Percentiles rank a stretch among this genome's conserved stretches.
Conservation (phyloP, 441 rosid genomes). For the Erodium texanum region DNA sequence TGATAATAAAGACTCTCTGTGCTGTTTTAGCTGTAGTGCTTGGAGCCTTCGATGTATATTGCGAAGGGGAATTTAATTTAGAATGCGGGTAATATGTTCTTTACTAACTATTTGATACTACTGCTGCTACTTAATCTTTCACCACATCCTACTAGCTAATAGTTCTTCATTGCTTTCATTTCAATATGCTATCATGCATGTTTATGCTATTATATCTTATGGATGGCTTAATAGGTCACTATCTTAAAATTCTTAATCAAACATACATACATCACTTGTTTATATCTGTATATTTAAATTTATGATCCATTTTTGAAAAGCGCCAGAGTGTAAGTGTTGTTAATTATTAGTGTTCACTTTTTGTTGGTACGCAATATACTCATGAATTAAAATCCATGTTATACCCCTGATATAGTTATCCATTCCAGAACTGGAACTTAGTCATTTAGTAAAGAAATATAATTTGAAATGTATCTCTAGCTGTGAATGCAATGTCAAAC, state of each 20-base stretch:
- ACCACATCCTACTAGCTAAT: background rate
- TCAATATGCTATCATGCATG: background rate
- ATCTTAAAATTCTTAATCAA: background rate
- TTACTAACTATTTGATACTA: background rate
- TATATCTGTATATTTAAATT: background rate
- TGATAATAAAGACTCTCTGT: constrained; percentile 79
- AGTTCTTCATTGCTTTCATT: constrained; percentile 2
- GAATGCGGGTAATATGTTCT: constrained; percentile 72
- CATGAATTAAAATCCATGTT: background rate
- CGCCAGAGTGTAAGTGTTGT: background rate
- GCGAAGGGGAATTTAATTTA: constrained; percentile 95
- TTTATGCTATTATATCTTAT: background rate
- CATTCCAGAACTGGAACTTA: background rate
- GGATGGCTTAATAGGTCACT: background rate
- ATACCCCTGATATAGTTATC: background rate
- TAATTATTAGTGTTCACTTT: background rate
- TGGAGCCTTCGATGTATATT: constrained; percentile 80
- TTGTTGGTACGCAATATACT: background rate
- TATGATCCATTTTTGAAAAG: background rate
- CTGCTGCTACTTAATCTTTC: background rate
- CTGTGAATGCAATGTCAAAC: background rate
- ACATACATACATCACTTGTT: background rate
- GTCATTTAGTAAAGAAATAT: background rate
- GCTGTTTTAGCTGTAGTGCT: constrained; percentile 81
- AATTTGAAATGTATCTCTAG: background rate